phyloP scores from a whole-genome alignment of 2,329 filamentous ascomycete genomes.

The Cordyceps pruinosa region DNA sequence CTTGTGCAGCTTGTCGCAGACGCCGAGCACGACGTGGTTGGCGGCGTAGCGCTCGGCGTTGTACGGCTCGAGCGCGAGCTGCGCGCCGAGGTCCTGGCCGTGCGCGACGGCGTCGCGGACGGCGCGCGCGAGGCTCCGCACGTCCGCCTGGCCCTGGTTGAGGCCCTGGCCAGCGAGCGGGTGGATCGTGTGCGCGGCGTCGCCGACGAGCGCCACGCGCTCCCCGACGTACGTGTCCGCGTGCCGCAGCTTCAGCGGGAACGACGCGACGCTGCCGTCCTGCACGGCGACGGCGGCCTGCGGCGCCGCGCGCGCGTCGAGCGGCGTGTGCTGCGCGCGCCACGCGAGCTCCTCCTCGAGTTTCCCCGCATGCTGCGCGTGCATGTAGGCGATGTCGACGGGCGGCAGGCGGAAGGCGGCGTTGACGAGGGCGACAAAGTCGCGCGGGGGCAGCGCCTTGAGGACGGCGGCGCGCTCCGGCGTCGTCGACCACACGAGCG shows the following conservation, averaged over 20 bases:
- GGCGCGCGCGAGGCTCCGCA: conserved; percentile 66
- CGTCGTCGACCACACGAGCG: conserved; percentile 92
- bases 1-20: conserved; percentile 87
- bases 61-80: conserved; percentile 75
- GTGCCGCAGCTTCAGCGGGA: conserved; percentile 85
- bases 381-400: conserved; percentile 77
- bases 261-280: conserved; percentile 73
- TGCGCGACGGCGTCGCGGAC: conserved; percentile 72
- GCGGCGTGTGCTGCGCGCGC: conserved; percentile 65
- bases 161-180: conserved; percentile 91
- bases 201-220: conserved; percentile 84
- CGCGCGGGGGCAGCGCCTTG: conserved; percentile 63
- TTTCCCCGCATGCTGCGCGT: conserved; percentile 50
- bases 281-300: conserved; percentile 65
- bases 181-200: conserved; percentile 92
- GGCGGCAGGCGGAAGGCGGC: conserved; percentile 79
- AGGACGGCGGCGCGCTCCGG: conserved; percentile 70
- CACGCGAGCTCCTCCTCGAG: conserved; percentile 69
- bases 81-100: conserved; percentile 79
- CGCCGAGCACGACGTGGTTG: conserved; percentile 73
- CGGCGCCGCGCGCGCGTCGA: conserved; percentile 51
- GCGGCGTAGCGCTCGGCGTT: conserved; percentile 71
- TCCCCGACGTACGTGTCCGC: conserved; percentile 90
- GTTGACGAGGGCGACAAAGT: conserved; percentile 86
- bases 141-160: conserved; percentile 87